Percentiles rank a stretch among this genome's conserved stretches.
These are phyloP conservation scores for Phytophthora syringae DNA, from an alignment of 352 stramenopile species.

Conservation along the genomic window DNA sequence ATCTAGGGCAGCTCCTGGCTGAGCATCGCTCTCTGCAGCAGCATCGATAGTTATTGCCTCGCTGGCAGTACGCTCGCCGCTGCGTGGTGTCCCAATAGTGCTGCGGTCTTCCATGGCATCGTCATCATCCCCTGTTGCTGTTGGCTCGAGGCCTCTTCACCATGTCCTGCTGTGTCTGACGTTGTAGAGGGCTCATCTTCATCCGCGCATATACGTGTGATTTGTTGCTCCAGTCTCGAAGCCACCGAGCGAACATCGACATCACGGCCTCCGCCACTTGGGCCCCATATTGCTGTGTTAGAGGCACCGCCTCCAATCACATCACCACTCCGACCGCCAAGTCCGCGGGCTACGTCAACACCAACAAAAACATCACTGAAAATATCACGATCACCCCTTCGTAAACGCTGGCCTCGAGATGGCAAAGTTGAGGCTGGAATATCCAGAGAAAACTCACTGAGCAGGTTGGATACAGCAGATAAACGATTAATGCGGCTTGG, in stretches of 20 bases:
- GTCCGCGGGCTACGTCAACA: conserved; percentile 42
- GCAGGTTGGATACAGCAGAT: conserved; percentile 74
- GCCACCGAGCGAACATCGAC: conserved; percentile 74
- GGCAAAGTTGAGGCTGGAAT: conserved; percentile 55
- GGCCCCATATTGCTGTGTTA: conserved; percentile 47
- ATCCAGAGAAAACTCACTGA: conserved; percentile 86
- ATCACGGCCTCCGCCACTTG: conserved; percentile 38
- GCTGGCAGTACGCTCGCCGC: conserved; percentile 46
- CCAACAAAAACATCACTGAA: conserved; percentile 50
- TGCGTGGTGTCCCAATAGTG: conserved; percentile 28
- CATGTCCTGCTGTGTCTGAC: conserved; percentile 5
- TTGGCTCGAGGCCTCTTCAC: conserved; percentile 19
- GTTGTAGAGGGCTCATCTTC: conserved; percentile 33
- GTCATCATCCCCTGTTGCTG: conserved; percentile 21
- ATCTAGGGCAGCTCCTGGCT: conserved; percentile 2
- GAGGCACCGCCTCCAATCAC: conserved; percentile 29
- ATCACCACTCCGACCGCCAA: conserved; percentile 41
- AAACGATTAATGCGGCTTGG: conserved; percentile 69
- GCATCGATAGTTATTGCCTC: conserved; percentile 25
- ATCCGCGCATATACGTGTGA: conserved; percentile 54
- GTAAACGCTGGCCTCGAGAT: conserved; percentile 48
- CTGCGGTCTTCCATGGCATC: conserved; percentile 32
- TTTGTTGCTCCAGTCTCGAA: conserved; percentile 76
- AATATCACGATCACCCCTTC: conserved; percentile 55
- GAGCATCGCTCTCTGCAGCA: conserved; percentile 8